Base-by-base conservation (phyloP, 2,329 filamentous ascomycete species). In the Cryphonectria nitschkei region DNA sequence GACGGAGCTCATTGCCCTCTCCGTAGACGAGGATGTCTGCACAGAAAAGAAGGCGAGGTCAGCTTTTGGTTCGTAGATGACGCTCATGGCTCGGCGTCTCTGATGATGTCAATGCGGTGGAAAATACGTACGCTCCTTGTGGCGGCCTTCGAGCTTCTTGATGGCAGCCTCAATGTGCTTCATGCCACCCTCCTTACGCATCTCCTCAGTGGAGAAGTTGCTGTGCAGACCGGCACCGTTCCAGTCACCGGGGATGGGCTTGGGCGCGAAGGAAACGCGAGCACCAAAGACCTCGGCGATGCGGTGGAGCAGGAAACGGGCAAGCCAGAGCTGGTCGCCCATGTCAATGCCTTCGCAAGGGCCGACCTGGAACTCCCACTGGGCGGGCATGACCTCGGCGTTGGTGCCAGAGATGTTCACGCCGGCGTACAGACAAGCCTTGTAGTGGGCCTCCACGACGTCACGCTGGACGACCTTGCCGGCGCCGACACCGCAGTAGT, bases 381-480 rank as follows among this genome's bases (percentile, higher is more conserved):
- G 95, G 73, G 93, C 94, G 74, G 91, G 93, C 93, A 98, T 97
- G 79, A 99, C 96, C 88, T 99, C 96, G 75, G 96, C 96, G 84
- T 99, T 99, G 86, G 96, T 98, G 79, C 96, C 96, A 37, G 95
- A 97, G 83, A 99, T 98, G 82, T 95, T 91, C 84, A 99, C 88
- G 72, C 92, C 92, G 73, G 95, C 90, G 82, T 94, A 97, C 83
- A 98, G 81, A 87, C 89, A 81, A 75, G 92, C 91, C 85, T 93
- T 93, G 91, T 94, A 95, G 86, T 97, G 93, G 75, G 93, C 92
- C 86, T 98, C 95, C 76, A 99, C 95, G 74, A 99, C 95, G 81
- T 99, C 95, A 86, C 95, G 92, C 90, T 95, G 95, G 84, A 97
- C 96, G 79, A 98, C 96, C 88, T 96, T 97, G 86, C 95, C 94